These are phyloP conservation scores for Colletotrichum chlorophyti DNA, from an alignment of 2,329 filamentous ascomycete species.

Conservation along the genomic window DNA sequence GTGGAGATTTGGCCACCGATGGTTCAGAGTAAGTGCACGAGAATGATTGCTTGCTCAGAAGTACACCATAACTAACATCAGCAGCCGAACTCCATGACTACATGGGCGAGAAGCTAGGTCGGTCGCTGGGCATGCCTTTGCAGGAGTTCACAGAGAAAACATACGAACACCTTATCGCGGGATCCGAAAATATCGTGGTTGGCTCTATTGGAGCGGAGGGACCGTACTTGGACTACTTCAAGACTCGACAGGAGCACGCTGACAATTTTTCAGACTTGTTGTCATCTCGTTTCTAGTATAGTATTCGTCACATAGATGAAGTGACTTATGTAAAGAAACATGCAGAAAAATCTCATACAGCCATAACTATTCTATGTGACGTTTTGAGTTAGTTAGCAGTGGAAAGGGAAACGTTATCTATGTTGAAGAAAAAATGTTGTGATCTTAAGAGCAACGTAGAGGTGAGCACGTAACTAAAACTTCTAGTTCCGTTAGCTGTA, in stretches of 20 bases:
- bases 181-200: conserved; percentile 39
- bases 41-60: not conserved
- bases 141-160: conserved; percentile 44
- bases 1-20: conserved; percentile 46
- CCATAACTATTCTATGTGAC: too few relatives aligned
- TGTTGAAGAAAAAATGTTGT: too few relatives aligned
- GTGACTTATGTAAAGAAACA: too few relatives aligned
- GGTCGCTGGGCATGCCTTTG: conserved; percentile 29
- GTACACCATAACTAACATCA: conserved; percentile 32
- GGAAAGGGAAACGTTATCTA: too few relatives aligned
- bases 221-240: not conserved
- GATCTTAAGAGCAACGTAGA: too few relatives aligned
- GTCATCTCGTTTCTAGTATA: not conserved
- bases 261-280: not conserved
- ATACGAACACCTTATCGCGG: conserved; percentile 40
- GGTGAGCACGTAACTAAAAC: too few relatives aligned
- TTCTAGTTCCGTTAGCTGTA: too few relatives aligned
- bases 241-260: not conserved
- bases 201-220: conserved; percentile 11
- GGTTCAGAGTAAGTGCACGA: conserved; percentile 37
- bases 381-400: too few relatives aligned
- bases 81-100: conserved; percentile 34
- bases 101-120: conserved; percentile 29
- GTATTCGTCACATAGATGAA: too few relatives aligned
- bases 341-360: too few relatives aligned